phyloP scores from a whole-genome alignment of 1,284 basidiomycete species.

The Takashimella tepidaria region DNA sequence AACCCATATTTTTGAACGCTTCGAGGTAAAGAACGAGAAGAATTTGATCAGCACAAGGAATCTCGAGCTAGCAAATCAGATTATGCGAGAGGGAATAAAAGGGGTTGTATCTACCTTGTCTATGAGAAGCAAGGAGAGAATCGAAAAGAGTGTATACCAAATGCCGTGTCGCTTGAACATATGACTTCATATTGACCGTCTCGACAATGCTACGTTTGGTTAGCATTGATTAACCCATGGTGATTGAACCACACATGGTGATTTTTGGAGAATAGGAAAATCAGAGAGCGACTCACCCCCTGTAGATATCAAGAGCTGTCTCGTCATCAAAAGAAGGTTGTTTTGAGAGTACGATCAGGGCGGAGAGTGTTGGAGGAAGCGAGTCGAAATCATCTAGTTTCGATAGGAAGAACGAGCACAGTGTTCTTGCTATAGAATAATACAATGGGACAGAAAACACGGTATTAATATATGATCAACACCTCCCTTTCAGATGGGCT shows the following conservation, averaged over 20 bases:
- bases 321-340: constrained; percentile 64
- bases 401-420: constrained; percentile 74
- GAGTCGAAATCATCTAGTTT: constrained; percentile 83
- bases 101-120: constrained; percentile 63
- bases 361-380: constrained; percentile 67
- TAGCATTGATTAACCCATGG: no score
- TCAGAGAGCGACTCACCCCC: constrained; percentile 57
- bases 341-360: constrained; percentile 63
- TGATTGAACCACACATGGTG: no score
- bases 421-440: constrained; percentile 61
- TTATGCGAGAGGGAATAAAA: constrained; percentile 8
- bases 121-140: constrained; percentile 65
- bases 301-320: constrained; percentile 63
- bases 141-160: constrained; percentile 79
- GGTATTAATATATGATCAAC: neutral
- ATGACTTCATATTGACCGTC: constrained; percentile 71
- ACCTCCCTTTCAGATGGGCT: no score
- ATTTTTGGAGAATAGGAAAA: no score
- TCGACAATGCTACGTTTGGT: constrained; percentile 69
- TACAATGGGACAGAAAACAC: neutral
- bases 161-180: constrained; percentile 78
- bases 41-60: no score
- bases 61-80: no score
- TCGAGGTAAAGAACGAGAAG: no score
- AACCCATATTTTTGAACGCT: constrained; percentile 68